Conservation (phyloP, 345 rosid species). For the Salix koriyanagi region DNA sequence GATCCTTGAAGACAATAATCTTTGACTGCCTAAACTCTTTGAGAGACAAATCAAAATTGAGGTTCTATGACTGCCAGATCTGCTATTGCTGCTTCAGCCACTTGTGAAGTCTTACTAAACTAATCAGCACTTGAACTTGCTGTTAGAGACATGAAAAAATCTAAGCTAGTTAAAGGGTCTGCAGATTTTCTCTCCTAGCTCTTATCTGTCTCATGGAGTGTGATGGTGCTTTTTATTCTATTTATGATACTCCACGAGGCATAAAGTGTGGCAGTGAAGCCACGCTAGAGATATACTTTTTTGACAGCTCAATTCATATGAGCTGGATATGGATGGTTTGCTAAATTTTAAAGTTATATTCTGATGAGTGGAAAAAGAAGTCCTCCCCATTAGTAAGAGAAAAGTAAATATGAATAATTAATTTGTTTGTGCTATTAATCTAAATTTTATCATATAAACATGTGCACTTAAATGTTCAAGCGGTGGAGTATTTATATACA, state of each 20-base stretch:
- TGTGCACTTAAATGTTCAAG: too few species aligned
- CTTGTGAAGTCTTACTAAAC: too few species aligned
- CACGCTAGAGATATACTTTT: not conserved
- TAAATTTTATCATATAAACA: too few species aligned
- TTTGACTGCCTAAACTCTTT: not conserved
- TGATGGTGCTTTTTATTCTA: not conserved
- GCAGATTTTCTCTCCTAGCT: not conserved
- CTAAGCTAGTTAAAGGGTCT: too few species aligned
- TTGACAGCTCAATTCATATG: not conserved
- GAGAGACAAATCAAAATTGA: not conserved
- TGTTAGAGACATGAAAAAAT: not conserved
- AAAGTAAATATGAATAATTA: not conserved
- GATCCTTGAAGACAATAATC: not conserved
- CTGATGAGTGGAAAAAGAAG: not conserved
- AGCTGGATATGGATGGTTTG: not conserved
- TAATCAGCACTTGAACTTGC: too few species aligned
- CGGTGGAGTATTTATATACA: not conserved
- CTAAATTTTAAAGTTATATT: not conserved
- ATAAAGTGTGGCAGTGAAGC: not conserved
- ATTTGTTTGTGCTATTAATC: not conserved
- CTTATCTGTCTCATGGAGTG: not conserved
- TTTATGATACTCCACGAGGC: not conserved
- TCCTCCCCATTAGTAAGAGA: not conserved
- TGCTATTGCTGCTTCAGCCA: too few species aligned
- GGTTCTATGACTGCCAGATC: not conserved